Evolutionary conservation across 768 basidiomycete genomes (phyloP), one percentile per base, ranked within the genome.

Genomic region (Tylopilus cervinicoccineus): DNA sequence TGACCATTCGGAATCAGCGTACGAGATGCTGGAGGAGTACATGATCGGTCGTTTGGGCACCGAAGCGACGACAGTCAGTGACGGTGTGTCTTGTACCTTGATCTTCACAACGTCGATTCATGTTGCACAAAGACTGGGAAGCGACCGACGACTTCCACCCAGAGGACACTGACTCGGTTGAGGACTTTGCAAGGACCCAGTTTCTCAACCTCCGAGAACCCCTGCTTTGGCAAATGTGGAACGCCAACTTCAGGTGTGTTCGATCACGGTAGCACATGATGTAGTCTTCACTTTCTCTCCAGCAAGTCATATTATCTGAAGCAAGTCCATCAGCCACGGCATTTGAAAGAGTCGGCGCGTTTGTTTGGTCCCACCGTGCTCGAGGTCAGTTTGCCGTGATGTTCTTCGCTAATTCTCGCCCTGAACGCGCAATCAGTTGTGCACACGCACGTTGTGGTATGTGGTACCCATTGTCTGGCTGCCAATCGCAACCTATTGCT

Each of bases 271-370:
- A n/a, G 29, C 23, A 7, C 20, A 5, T 45, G 10, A 17, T 36
- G 4, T 16, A 26, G 19, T 34, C 33, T 52, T 49, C 12, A 54
- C 20, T 31, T 23, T 24, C 37, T 47, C 39, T 61, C 37, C 50
- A 90, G 89, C 63, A 99, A 99, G 75, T 81, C 87, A 4, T 98
- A 93, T 67, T 99, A 99, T 64, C 74, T 99, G 42, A 80, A 91
- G 59, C 96, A 99, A 67, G 90, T 99, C 0, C 96, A 99, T 67
- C 93, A 97, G 65, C 95, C 96, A 2, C 80, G 96, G 36, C 94
- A 94, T 66, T 68, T 94, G 44, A 68, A 80, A 7, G 76, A 90
- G 43, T 84, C 88, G 16, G 93, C 94, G 2, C 83, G 91, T 55
- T 72, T 99, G 50, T 98, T 99, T 64, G 88, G 85, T 12, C 82